These are phyloP conservation scores for Eimeria nieschulzi DNA, from an alignment of 169 alveolate genomes.

Conservation along the genomic window DNA sequence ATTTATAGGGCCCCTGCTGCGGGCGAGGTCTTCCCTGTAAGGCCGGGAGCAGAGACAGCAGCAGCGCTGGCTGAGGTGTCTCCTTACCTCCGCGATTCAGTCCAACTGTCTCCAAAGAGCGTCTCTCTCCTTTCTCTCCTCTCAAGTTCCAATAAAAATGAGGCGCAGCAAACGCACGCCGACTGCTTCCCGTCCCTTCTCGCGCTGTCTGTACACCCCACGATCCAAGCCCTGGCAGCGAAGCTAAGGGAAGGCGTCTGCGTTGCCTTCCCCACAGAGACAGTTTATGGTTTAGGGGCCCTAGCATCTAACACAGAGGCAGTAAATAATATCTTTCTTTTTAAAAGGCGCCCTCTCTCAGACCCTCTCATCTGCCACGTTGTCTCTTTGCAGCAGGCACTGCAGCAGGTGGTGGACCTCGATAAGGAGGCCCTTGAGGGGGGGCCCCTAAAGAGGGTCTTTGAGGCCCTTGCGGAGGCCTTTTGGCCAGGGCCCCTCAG, in stretches of 20 bases:
- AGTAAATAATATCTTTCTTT: constrained; percentile 83
- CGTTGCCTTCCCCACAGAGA: constrained; percentile 95
- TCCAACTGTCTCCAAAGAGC: background rate
- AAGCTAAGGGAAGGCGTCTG: constrained; percentile 81
- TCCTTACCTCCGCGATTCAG: background rate
- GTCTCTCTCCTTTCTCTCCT: background rate
- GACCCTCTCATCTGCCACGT: constrained; percentile 95
- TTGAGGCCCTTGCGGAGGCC: constrained; percentile 81
- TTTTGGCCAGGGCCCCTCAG: constrained; percentile 97
- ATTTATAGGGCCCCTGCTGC: background rate
- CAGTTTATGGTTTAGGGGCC: constrained; percentile 96
- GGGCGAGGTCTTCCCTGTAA: background rate
- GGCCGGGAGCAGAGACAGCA: background rate
- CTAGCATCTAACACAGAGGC: constrained; percentile 89
- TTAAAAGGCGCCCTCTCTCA: constrained; percentile 91
- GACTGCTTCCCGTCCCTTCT: background rate
- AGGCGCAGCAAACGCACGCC: background rate
- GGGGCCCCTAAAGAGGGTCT: constrained; percentile 26
- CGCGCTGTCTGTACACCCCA: constrained; percentile 52
- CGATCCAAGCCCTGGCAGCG: background rate
- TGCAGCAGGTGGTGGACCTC: constrained; percentile 41
- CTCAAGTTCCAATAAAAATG: background rate
- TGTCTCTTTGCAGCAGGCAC: constrained; percentile 45
- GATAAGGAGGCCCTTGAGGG: constrained; percentile 79
- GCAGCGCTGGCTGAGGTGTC: background rate